These are phyloP conservation scores for Syzygium grande DNA, from an alignment of 345 rosid species.

Conservation along the genomic window DNA sequence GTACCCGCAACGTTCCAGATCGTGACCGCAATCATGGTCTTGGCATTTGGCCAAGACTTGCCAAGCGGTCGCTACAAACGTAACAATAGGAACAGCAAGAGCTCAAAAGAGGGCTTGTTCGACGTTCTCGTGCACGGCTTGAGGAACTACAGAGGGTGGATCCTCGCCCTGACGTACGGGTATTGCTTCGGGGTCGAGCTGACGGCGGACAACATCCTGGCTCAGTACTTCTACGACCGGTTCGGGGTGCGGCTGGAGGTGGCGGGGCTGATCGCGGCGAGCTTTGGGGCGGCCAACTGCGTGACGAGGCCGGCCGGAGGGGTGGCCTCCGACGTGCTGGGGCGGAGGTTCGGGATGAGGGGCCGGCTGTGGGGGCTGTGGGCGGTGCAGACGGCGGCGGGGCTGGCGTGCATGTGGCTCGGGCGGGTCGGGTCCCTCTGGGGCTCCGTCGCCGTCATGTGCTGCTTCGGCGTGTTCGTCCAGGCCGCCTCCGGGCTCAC, in stretches of 20 bases:
- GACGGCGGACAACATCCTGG: conserved; percentile 65
- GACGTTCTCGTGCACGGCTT: conserved; percentile 39
- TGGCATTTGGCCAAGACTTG: conserved; percentile 51
- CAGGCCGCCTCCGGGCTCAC: conserved; percentile 87
- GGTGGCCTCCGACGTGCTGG: conserved; percentile 51
- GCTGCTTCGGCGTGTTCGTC: conserved; percentile 54
- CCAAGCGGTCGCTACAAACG: conserved; percentile 33
- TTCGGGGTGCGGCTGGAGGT: conserved; percentile 51
- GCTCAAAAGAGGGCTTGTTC: conserved; percentile 13
- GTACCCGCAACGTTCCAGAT: conserved; percentile 55
- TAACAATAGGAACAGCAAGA: background rate
- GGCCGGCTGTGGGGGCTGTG: conserved; percentile 85
- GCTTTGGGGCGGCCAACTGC: conserved; percentile 48
- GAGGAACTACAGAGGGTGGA: conserved; percentile 75
- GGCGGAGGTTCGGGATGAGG: conserved; percentile 52
- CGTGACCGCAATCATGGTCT: conserved; percentile 37
- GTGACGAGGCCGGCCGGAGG: conserved; percentile 77
- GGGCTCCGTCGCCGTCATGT: conserved; percentile 49
- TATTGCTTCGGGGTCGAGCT: conserved; percentile 67
- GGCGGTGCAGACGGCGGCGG: conserved; percentile 60
- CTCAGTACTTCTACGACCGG: conserved; percentile 62
- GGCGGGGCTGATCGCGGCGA: conserved; percentile 74
- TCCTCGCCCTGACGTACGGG: conserved; percentile 49
- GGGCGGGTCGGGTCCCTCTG: conserved; percentile 56
- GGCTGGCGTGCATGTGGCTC: conserved; percentile 47